Evolutionary conservation across 73 alveolate genomes (phyloP), one percentile per base, ranked within the genome.

Genomic region (Paramecium biaurelia): DNA sequence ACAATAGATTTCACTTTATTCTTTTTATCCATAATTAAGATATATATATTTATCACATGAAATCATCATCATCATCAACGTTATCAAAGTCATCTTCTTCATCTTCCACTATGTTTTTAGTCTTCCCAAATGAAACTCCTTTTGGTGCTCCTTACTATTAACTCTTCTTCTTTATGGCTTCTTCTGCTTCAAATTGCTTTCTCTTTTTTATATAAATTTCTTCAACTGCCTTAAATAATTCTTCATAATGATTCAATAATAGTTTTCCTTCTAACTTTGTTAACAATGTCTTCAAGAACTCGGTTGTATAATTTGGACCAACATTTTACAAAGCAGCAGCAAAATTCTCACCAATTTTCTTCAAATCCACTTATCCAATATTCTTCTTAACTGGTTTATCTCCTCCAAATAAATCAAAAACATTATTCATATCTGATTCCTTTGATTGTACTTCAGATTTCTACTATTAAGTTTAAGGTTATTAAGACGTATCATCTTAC

Each of bases 271-370:
- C 90, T n/a, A 79, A 41, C 37, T 79, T 79, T 12, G 47, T 18
- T 38, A 79, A 7, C 37, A 79, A 45, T 1, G 43, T 42, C 72
- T 26, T 79, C 10, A 79, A 45, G 32, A 41, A 79, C 15, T 79
- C 90, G 7, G 70, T 24, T 38, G 76, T 79, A 23, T 79, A 79
- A 45, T 30, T 24, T 0, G 74, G 90, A 18, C 90, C 90, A 20
- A 79, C 90, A 79, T 79, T 79, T 79, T 79, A 45, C 26, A 79
- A 63, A 45, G 90, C 90, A 4, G 45, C 45, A 6, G 63, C 76
- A 45, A 79, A 79, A 79, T 79, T 79, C 26, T 79, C 90, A 30
- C 90, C 90, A 23, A 79, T 79, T 79, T 79, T 79, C 56, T 79
- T 79, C 90, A 79, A 18, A 79, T 79, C 90, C 4, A 41, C 43